Conservation (phyloP, 2,329 filamentous ascomycete species). For the Coniochaeta hoffmannii region DNA sequence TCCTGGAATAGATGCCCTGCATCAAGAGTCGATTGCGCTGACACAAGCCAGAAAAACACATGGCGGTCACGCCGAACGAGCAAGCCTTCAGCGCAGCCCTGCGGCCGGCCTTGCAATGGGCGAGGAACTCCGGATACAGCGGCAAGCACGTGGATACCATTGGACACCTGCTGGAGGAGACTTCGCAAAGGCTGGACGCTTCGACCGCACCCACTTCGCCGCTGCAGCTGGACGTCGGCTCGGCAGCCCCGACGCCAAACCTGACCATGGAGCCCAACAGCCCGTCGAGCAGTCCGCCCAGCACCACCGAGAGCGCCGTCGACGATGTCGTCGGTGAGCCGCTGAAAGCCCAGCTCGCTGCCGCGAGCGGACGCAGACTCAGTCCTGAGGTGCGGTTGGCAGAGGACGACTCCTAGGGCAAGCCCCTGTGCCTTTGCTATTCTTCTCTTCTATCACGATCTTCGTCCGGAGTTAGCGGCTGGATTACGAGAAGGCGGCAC, state of each 20-base stretch:
- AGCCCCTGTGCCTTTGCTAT: not conserved
- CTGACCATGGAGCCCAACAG: constrained; percentile 64
- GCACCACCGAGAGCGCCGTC: constrained; percentile 50
- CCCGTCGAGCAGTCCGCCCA: constrained; percentile 59
- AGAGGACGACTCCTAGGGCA: not conserved
- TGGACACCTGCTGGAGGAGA: constrained; percentile 38
- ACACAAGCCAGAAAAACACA: constrained; percentile 5
- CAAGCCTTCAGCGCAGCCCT: constrained; percentile 55
- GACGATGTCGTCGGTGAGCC: constrained; percentile 26
- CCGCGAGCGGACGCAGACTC: not conserved
- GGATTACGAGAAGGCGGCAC: too few species aligned
- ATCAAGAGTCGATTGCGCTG: not conserved
- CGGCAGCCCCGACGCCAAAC: constrained; percentile 55
- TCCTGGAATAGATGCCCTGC: not conserved
- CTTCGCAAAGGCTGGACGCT: not conserved
- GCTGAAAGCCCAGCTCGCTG: not conserved
- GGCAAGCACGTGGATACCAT: constrained; percentile 61
- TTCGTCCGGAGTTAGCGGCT: too few species aligned
- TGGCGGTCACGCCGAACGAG: constrained; percentile 35
- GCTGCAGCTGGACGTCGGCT: constrained; percentile 38
- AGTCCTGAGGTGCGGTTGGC: constrained; percentile 7
- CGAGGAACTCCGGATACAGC: constrained; percentile 55
- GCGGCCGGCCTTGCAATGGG: constrained; percentile 49
- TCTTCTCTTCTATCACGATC: not conserved
- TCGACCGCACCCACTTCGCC: constrained; percentile 22